Evolutionary conservation across 805 yeast species (phyloP), one percentile per base, ranked within the genome.

Genomic region (Candida vartiovaarae): DNA sequence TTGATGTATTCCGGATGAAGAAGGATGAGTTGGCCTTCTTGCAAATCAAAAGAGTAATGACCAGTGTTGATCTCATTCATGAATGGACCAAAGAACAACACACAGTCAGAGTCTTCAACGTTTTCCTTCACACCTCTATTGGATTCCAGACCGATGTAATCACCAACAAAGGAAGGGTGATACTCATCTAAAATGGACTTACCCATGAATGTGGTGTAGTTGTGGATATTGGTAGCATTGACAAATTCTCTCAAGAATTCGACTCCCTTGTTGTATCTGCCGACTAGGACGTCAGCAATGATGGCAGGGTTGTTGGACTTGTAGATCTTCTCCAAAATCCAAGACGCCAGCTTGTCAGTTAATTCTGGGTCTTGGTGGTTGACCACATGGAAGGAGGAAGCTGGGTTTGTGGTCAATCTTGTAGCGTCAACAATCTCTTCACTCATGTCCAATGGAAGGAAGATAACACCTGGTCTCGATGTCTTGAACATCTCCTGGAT

Each of bases 401-500:
- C 69, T 5, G 49, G 50, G 6, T 58, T 47, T 3, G 7, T 28
- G 28, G 20, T 29, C 34, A 80, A 64, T 41, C 67, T 61, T 2
- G 65, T 48, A 8, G 61, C 59, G 45, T 65, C 66, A 43, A 79
- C 69, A 5, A 56, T 32, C 10, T 53, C 47, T 42, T 79, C 77
- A 8, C 78, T 75, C 51, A 85, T 61, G 59, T 89, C 90, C 36
- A 75, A 66, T 2, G 97, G 96, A 38, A 90, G 61, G 59, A 78
- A 86, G 39, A 89, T 60, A 56, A 84, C 89, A 11, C 95, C 96
- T 0, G 97, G 97, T 59, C 81, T 78, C 33, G 82, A 78, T 38
- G 74, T 68, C 33, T 61, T 66, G 50, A 77, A 65, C 27, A 86
- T 77, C 15, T 71, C 66, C 36, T 55, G 57, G 43, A 90, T 74